Evolutionary conservation across 2,329 filamentous ascomycete genomes (phyloP), one percentile per base, ranked within the genome.

Genomic region (Pestalotiopsis sp.): DNA sequence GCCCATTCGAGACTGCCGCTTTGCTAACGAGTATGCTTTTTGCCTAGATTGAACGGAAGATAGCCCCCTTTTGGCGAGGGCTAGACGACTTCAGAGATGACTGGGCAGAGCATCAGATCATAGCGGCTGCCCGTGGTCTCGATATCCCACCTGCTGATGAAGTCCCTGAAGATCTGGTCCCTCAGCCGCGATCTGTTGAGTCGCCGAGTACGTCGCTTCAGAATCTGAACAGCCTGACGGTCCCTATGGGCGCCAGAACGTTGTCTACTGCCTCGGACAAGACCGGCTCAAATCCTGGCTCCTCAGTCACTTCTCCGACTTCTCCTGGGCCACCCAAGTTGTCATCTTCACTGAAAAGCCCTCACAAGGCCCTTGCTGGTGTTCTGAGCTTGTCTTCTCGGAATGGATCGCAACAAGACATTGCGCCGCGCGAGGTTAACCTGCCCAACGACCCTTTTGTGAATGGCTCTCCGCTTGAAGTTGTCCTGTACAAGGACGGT

Each of bases 11-110:
- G 13, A 61, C 9, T 61, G 24, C 38, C 20, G 24, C 35, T 7
- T 13, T 20, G n/a, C 65, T 56, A 44, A 59, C 48, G 20, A 59
- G 14, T 7, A 22, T n/a, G 56, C 24, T 61, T 39, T 26, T 30
- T 11, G 58, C 63, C 24, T 70, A 98, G 95, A 94, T 99, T 77
- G 96, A 99, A 80, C 88, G 96, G 73, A 91, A 92, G 70, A 81
- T 99, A 70, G 96, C 96, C 56, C 96, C 96, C 0, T 99, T 99
- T 79, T 99, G 95, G 94, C 91, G 92, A 76, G 96, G 96, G 4
- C 83, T 99, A 3, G 91, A 97, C 71, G 94, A 98, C 78, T 94
- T 96, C 79, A 91, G 91, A 17, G 88, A 93, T 24, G 92, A 89
- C 65, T 99, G 96, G 96, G 92, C 94, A 13, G 96, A 99, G 76